phyloP scores from a whole-genome alignment of 306 rosid species.

The Canavalia ensiformis region DNA sequence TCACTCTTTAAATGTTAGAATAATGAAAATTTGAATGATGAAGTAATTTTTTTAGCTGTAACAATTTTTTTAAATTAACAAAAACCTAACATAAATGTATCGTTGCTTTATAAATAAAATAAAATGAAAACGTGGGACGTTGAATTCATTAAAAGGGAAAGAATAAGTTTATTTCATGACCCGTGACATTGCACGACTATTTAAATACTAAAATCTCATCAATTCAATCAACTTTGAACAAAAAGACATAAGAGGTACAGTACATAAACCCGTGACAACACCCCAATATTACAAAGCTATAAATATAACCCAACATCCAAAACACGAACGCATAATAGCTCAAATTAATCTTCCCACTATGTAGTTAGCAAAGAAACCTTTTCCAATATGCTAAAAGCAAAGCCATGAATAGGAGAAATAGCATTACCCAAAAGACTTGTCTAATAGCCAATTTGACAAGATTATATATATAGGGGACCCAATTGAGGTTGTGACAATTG shows the following conservation, averaged over 20 bases:
- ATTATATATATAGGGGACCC: not conserved
- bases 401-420: not conserved
- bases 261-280: slow-evolving; percentile 51
- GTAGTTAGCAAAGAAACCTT: slow-evolving; percentile 31
- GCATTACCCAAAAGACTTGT: slow-evolving; percentile 19
- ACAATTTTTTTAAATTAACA: too few relatives aligned
- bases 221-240: slow-evolving; percentile 42
- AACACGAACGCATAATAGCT: slow-evolving; percentile 26
- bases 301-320: slow-evolving; percentile 14
- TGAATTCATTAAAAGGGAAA: not conserved
- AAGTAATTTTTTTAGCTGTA: too few relatives aligned
- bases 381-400: slow-evolving; percentile 37
- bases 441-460: slow-evolving; percentile 34
- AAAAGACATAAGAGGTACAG: slow-evolving; percentile 45
- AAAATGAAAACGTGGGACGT: too few relatives aligned
- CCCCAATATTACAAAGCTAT: slow-evolving; percentile 33
- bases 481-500: not conserved
- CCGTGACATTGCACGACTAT: slow-evolving; percentile 54
- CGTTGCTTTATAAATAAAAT: too few relatives aligned
- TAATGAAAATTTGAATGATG: too few relatives aligned
- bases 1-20: too few relatives aligned
- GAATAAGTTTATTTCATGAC: slow-evolving; percentile 10
- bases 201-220: slow-evolving; percentile 15
- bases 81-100: too few relatives aligned
- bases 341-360: slow-evolving; percentile 43